Percentiles rank a stretch among this genome's conserved stretches.
These are phyloP conservation scores for Strobilomyces dryophilus DNA, from an alignment of 768 basidiomycete species.

Conservation along the genomic window DNA sequence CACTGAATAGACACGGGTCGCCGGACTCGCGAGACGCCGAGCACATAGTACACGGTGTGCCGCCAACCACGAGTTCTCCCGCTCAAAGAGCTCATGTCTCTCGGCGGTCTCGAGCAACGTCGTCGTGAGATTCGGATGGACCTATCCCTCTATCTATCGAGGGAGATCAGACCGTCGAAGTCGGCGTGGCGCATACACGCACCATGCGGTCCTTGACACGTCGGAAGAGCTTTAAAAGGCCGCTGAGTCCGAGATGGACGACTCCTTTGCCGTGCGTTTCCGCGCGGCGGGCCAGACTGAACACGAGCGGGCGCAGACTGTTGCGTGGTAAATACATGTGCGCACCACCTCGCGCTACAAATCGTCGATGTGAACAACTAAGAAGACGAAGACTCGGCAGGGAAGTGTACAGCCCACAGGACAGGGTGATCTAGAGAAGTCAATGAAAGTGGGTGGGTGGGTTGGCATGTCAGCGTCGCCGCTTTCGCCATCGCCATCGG, in stretches of 20 bases:
- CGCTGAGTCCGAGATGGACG: not conserved
- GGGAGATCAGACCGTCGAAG: not conserved
- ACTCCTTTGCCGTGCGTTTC: conserved; percentile 1
- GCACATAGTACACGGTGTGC: conserved; percentile 10
- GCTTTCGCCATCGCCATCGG: no score
- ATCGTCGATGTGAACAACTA: no score
- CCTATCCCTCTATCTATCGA: not conserved
- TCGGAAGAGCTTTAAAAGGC: not conserved
- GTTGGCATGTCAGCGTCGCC: no score
- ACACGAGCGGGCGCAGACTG: not conserved
- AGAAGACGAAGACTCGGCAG: no score
- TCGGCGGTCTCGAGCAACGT: conserved; percentile 1
- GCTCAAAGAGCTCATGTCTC: conserved; percentile 4
- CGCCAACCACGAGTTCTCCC: conserved; percentile 17
- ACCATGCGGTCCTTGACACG: conserved; percentile 4
- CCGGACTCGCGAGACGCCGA: not conserved
- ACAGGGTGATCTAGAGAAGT: no score
- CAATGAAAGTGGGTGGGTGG: no score
- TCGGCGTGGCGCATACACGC: not conserved
- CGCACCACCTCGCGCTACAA: no score
- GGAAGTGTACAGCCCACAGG: no score
- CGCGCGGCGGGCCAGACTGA: conserved; percentile 2
- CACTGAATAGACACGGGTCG: not conserved
- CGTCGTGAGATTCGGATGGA: not conserved
- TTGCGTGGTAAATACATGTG: no score